phyloP scores from a whole-genome alignment of 805 yeast species.

The Candida maris region DNA sequence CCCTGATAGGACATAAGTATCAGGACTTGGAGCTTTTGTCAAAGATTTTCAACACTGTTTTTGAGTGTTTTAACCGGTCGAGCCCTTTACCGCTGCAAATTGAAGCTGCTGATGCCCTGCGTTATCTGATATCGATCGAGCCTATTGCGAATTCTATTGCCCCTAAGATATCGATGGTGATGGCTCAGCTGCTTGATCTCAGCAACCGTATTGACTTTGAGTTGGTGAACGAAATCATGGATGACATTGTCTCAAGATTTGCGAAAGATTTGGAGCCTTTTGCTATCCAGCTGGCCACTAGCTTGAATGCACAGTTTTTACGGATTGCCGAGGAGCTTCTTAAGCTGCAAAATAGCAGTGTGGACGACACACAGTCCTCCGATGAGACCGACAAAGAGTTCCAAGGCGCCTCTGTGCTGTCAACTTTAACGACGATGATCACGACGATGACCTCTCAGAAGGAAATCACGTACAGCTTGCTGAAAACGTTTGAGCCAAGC shows the following conservation, averaged over 20 bases:
- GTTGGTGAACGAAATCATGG: constrained; percentile 82
- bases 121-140: constrained; percentile 36
- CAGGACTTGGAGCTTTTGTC: constrained; percentile 27
- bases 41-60: constrained; percentile 34
- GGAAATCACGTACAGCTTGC: constrained; percentile 60
- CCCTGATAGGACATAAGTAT: constrained; percentile 22
- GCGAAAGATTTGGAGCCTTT: constrained; percentile 87
- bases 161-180: constrained; percentile 62
- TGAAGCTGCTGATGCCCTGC: constrained; percentile 50
- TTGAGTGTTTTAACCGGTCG: constrained; percentile 32
- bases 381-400: constrained; percentile 62
- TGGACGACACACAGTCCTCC: constrained; percentile 32
- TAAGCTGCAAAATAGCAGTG: constrained; percentile 30
- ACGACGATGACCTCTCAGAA: constrained; percentile 75
- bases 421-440: constrained; percentile 78
- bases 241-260: constrained; percentile 85
- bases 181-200: constrained; percentile 69
- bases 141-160: constrained; percentile 58
- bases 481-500: constrained; percentile 65
- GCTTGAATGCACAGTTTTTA: constrained; percentile 71
- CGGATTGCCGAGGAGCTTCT: constrained; percentile 63
- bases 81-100: constrained; percentile 48
- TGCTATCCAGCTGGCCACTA: constrained; percentile 62
- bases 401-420: constrained; percentile 78
- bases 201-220: constrained; percentile 80